These are phyloP conservation scores for Rhizopogon vulgaris DNA, from an alignment of 768 basidiomycete genomes.

Conservation along the genomic window DNA sequence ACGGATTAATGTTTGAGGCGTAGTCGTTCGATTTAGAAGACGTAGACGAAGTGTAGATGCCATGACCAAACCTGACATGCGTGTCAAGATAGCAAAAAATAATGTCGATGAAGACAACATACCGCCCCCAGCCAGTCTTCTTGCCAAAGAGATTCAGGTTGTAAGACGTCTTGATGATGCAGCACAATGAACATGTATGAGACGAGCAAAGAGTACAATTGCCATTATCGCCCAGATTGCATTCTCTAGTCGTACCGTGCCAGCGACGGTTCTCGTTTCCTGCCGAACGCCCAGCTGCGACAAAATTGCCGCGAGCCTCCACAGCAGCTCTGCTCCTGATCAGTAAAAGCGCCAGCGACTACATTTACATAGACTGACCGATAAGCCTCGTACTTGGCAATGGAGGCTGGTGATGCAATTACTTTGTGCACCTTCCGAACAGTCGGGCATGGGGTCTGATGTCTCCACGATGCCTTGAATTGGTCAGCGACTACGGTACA, in stretches of 20 bases:
- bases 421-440: slow-evolving; percentile 65
- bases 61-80: slow-evolving; percentile 51
- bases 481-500: slow-evolving; percentile 49
- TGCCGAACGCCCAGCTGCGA: slow-evolving; percentile 42
- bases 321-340: slow-evolving; percentile 40
- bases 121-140: slow-evolving; percentile 72
- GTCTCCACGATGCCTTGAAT: slow-evolving; percentile 67
- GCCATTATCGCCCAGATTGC: slow-evolving; percentile 59
- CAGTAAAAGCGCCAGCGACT: not conserved
- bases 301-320: slow-evolving; percentile 57
- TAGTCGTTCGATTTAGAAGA: slow-evolving; percentile 81
- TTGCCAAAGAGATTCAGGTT: slow-evolving; percentile 59
- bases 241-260: slow-evolving; percentile 67
- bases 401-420: slow-evolving; percentile 38
- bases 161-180: slow-evolving; percentile 58
- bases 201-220: slow-evolving; percentile 47
- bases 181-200: slow-evolving; percentile 54
- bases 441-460: slow-evolving; percentile 48
- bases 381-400: slow-evolving; percentile 56
- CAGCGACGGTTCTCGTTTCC: slow-evolving; percentile 73
- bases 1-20: slow-evolving; percentile 51
- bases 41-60: slow-evolving; percentile 71
- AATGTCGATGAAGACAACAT: slow-evolving; percentile 7
- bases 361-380: slow-evolving; percentile 31
- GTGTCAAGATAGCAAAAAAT: not conserved